These are phyloP conservation scores for Botryosphaeria dothidea DNA, from an alignment of 2,329 filamentous ascomycete genomes.

Conservation along the genomic window DNA sequence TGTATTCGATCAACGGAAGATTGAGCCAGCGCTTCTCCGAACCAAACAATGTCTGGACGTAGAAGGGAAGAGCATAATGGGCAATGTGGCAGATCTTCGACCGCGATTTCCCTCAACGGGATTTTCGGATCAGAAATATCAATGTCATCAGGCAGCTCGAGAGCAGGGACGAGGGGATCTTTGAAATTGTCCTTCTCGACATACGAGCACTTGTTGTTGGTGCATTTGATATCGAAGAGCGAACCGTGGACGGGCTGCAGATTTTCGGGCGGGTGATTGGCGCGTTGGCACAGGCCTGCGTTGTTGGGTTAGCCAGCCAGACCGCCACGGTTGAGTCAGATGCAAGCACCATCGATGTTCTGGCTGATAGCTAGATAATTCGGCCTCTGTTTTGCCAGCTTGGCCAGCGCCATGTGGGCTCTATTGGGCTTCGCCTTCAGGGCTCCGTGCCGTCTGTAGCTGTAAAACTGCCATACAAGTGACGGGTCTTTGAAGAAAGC, in stretches of 20 bases:
- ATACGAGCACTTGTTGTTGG: constrained; percentile 13
- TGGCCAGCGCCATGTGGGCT: constrained; percentile 26
- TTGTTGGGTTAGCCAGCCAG: not conserved
- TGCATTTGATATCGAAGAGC: constrained; percentile 25
- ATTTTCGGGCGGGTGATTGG: constrained; percentile 18
- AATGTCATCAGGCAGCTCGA: not conserved
- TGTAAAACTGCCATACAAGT: constrained; percentile 26
- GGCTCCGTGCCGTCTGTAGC: constrained; percentile 21
- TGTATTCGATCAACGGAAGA: constrained; percentile 43
- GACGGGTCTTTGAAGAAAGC: constrained; percentile 25
- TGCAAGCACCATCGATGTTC: constrained; percentile 25
- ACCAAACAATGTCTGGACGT: constrained; percentile 27
- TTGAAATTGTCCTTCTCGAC: constrained; percentile 14
- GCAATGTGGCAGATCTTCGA: constrained; percentile 23
- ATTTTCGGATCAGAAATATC: constrained; percentile 19
- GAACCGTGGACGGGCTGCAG: constrained; percentile 24
- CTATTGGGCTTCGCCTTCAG: constrained; percentile 26
- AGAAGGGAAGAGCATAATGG: constrained; percentile 22
- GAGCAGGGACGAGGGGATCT: constrained; percentile 14
- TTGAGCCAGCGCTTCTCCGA: constrained; percentile 45
- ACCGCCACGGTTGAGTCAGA: not conserved
- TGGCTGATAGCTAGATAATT: constrained; percentile 26
- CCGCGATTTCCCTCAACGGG: constrained; percentile 18
- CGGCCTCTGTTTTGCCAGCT: constrained; percentile 22
- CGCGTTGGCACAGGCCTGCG: constrained; percentile 24